Evolutionary conservation across 1,284 basidiomycete genomes (phyloP), one percentile per base, ranked within the genome.

Genomic region (Erythrobasidium hasegawianum): DNA sequence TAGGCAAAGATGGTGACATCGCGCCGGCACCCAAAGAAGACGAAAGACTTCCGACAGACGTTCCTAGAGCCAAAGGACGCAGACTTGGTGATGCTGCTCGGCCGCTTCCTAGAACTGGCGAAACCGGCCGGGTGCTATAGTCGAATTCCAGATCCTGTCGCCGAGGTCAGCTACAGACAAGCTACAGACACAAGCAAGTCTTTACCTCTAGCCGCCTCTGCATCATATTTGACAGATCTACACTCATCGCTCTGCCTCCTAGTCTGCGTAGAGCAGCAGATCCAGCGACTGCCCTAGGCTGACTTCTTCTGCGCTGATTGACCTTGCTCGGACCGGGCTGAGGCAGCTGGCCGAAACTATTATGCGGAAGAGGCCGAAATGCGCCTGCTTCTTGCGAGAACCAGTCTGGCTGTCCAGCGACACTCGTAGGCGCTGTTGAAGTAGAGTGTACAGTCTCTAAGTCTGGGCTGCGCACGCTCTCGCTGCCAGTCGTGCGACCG

Each of bases 371-470:
- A 5, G 50, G 40, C 3, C 62, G 38, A 55, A 65, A 52, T 1
- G 57, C 24, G 33, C 47, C 45, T 20, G 62, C 50, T 16, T 55
- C 18, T 20, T 57, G 57, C 11, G 62, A 52, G 55, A 57, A 49
- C 62, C 62, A 65, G 9, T 65, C 62, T 3, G 33, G 33, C 33
- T 55, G 40, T 5, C 18, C 53, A 5, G 13, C 62, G n/a, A 49
- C 33, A 18, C 40, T 65, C 41, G 29, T 67, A 29, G 40, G 27
- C 40, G 57, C 55, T 1, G 24, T 60, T 50, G 38, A 53, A 56
- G 26, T 43, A 16, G 57, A 59, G 16, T 64, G 57, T 16, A 67
- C 71, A 33, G 67, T 47, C 18, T 67, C 67, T 10, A 61, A 27
- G 10, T 53, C 59, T 45, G 65, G 65, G 16, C 53, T 61, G 26